Evolutionary conservation across 345 rosid genomes (phyloP).

Genomic region (Aquilaria sinensis): DNA sequence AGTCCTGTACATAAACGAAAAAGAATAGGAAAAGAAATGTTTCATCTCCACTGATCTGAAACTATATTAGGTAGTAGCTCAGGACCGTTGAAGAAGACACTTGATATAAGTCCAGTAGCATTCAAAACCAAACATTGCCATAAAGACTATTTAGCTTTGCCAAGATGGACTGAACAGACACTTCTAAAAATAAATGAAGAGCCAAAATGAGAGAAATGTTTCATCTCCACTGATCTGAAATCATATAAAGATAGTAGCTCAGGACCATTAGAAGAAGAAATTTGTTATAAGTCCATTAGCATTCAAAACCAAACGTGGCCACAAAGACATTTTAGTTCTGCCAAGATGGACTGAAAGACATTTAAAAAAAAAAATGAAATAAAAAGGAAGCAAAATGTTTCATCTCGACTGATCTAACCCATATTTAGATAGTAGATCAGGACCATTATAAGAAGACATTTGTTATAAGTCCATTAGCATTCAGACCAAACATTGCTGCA

Average conservation of each 20-base stretch:
- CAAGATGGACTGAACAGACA: slow-evolving; percentile 12
- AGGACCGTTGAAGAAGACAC: slow-evolving; percentile 12
- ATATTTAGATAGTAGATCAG: background rate
- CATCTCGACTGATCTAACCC: background rate
- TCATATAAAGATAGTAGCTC: slow-evolving; percentile 7
- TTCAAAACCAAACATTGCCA: slow-evolving; percentile 39
- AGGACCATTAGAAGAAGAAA: slow-evolving; percentile 15
- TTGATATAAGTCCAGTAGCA: slow-evolving; percentile 34
- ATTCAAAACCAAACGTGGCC: slow-evolving; percentile 41
- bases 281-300: slow-evolving; percentile 33
- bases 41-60: slow-evolving; percentile 25
- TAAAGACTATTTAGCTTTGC: slow-evolving; percentile 25
- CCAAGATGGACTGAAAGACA: slow-evolving; percentile 11
- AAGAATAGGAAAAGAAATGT: slow-evolving; percentile 4
- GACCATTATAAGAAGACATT: background rate
- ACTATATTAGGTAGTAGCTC: slow-evolving; percentile 3
- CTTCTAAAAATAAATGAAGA: background rate
- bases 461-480: slow-evolving; percentile 23
- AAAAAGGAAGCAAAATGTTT: background rate
- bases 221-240: slow-evolving; percentile 21
- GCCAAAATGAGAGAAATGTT: slow-evolving; percentile 6
- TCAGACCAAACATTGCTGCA: slow-evolving; percentile 24
- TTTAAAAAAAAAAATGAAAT: background rate
- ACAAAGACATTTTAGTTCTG: slow-evolving; percentile 21
- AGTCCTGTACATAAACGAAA: too few relatives aligned